Evolutionary conservation across 306 rosid genomes (phyloP).

Genomic region (Vachellia collinsii): DNA sequence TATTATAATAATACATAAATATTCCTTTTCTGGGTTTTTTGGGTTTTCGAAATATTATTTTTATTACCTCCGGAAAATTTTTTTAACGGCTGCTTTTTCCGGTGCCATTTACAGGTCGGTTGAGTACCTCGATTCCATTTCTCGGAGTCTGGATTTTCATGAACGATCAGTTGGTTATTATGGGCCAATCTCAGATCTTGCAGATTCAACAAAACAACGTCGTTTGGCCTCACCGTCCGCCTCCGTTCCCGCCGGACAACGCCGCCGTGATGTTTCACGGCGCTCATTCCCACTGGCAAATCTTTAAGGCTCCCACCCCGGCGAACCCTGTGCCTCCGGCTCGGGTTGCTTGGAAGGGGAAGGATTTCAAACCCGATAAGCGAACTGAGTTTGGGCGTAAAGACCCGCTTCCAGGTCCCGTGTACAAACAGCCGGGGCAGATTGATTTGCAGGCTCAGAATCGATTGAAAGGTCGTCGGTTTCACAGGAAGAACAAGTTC

Average conservation of each 20-base stretch:
- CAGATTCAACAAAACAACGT: conserved; percentile 41
- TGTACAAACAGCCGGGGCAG: conserved; percentile 46
- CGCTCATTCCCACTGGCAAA: conserved; percentile 15
- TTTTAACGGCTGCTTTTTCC: conserved; percentile 19
- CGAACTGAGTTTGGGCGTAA: conserved; percentile 44
- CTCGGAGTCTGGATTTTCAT: background rate
- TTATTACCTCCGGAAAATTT: background rate
- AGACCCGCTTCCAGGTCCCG: conserved; percentile 38
- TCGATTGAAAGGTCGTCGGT: conserved; percentile 60
- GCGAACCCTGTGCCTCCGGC: conserved; percentile 37
- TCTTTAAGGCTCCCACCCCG: background rate
- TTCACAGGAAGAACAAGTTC: conserved; percentile 57
- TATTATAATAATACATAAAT: background rate
- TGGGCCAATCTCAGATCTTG: conserved; percentile 47
- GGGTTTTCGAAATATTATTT: background rate
- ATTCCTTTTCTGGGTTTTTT: conserved; percentile 1
- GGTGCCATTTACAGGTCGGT: conserved; percentile 18
- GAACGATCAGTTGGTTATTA: conserved; percentile 37
- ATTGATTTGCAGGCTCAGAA: conserved; percentile 53
- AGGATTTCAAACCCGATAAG: conserved; percentile 43
- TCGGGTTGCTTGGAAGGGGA: conserved; percentile 57
- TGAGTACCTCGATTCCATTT: too few species aligned
- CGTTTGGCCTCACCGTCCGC: conserved; percentile 41
- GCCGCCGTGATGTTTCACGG: conserved; percentile 33
- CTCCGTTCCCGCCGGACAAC: conserved; percentile 33